Evolutionary conservation across 2,329 filamentous ascomycete species (phyloP), one percentile per base, ranked within the genome.

Genomic region (Fusarium algeriense): DNA sequence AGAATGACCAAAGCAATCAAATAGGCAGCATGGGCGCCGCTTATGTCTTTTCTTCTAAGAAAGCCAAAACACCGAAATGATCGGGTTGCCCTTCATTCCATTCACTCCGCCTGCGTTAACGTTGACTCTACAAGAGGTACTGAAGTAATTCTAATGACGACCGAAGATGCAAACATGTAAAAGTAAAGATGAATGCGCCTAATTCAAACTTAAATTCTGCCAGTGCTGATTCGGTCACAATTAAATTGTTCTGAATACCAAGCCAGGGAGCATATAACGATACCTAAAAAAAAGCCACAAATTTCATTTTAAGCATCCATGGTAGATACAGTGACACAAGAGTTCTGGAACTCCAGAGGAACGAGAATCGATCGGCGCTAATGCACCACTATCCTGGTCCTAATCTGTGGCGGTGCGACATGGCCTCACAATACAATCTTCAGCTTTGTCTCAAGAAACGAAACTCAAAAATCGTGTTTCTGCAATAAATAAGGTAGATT

Each of bases 391-490:
- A 74, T 59, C 74, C 72, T 45, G 45, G 69, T 49, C 55, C 59
- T 44, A 67, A 78, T 76, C 76, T 77, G 79, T 80, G 79, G 79
- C 79, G 78, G 79, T 80, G 78, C 78, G 75, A 71, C 54, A 70
- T 74, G 53, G 19, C 48, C 53, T 66, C 30, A 46, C 20, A 44
- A 50, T 50, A 46, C 26, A 66, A 66, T 60, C 23, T 45, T 50
- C 54, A 60, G 60, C 26, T 34, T 59, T 65, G 55, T 41, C 60
- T 60, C 26, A 37, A 34, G 20, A 57, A 45, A 60, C 34, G 20
- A 60, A 38, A 58, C 32, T 23, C n/a, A 34, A 26, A 30, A 43
- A 10, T 13, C 14, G 12, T 19, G 34, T 38, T 38, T 45, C 32
- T 45, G 20, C 15, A 20, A 32, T 20, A 38, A 60, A 57, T 34